Conservation (phyloP, 768 basidiomycete species). For the Panaeolus cyanescens region DNA sequence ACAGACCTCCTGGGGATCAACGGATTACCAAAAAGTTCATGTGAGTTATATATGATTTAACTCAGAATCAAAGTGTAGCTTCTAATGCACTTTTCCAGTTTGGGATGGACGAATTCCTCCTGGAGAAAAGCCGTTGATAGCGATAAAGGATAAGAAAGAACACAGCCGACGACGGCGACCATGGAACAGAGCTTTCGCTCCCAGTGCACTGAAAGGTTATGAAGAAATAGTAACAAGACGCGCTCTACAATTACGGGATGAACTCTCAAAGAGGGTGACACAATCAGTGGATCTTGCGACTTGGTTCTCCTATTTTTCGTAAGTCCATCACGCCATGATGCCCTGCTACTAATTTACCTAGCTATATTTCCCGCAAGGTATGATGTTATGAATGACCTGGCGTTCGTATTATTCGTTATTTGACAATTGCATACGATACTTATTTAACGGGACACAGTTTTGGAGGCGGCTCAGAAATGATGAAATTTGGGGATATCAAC, state of each 20-base stretch:
- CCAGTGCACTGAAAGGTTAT: conserved; percentile 31
- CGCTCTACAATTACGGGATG: conserved; percentile 23
- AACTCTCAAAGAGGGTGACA: conserved; percentile 12
- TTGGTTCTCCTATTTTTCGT: conserved; percentile 40
- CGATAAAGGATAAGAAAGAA: conserved; percentile 25
- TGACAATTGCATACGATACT: not conserved
- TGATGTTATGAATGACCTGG: conserved; percentile 41
- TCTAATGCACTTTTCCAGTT: conserved; percentile 15
- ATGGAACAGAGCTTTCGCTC: conserved; percentile 40
- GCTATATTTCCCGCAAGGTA: no score
- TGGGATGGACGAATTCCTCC: conserved; percentile 30
- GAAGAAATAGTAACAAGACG: conserved; percentile 18
- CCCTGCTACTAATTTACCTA: conserved; percentile 8
- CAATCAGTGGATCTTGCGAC: conserved; percentile 29
- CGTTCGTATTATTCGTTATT: conserved; percentile 24
- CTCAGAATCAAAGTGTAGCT: not conserved
- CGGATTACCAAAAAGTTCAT: conserved; percentile 43
- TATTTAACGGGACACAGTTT: conserved; percentile 19
- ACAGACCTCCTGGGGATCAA: conserved; percentile 32
- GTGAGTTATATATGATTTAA: conserved; percentile 21
- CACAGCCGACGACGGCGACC: conserved; percentile 37
- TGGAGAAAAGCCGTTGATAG: conserved; percentile 24
- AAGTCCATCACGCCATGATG: conserved; percentile 11
- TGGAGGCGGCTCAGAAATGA: conserved; percentile 29
- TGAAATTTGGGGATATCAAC: conserved; percentile 28